A percentile compares a stretch with the other conserved stretches of the same genome.
phyloP scores from a whole-genome alignment of 78 protist species.

The Tieghemostelium lacteum region DNA sequence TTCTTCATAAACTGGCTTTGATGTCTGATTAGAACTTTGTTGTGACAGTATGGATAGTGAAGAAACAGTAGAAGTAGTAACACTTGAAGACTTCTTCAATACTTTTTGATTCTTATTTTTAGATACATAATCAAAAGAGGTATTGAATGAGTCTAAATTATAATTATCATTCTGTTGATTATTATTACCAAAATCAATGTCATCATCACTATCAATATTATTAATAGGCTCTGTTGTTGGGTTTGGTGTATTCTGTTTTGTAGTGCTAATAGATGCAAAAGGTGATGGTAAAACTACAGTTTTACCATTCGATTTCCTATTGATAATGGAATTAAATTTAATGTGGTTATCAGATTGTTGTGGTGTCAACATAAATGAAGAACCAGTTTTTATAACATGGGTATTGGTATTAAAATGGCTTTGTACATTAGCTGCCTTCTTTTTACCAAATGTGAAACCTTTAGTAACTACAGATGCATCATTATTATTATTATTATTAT shows the following conservation, averaged over 20 bases:
- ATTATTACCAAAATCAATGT: neutral
- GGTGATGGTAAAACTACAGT: neutral
- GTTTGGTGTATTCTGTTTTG: neutral
- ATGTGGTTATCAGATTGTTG: conserved; percentile 4
- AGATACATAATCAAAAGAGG: neutral
- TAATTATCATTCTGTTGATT: neutral
- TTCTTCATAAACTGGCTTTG: too few relatives aligned
- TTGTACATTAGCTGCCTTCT: neutral
- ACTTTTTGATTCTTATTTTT: neutral
- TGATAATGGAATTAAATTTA: conserved; percentile 15
- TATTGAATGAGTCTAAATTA: conserved; percentile 5
- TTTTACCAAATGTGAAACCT: neutral
- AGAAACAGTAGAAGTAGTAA: too few relatives aligned
- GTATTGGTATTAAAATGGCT: neutral
- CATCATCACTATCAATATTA: conserved; percentile 3
- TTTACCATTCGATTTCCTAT: conserved; percentile 13
- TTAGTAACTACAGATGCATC: neutral
- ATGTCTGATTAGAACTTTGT: too few relatives aligned
- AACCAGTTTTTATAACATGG: neutral
- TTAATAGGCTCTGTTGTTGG: neutral
- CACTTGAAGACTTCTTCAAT: too few relatives aligned
- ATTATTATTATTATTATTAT: neutral
- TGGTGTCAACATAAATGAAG: neutral
- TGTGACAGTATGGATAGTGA: neutral
- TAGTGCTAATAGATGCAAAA: neutral